Evolutionary conservation across 2,329 filamentous ascomycete genomes (phyloP), one percentile per base, ranked within the genome.

Genomic region (Calonectria pauciramosa): DNA sequence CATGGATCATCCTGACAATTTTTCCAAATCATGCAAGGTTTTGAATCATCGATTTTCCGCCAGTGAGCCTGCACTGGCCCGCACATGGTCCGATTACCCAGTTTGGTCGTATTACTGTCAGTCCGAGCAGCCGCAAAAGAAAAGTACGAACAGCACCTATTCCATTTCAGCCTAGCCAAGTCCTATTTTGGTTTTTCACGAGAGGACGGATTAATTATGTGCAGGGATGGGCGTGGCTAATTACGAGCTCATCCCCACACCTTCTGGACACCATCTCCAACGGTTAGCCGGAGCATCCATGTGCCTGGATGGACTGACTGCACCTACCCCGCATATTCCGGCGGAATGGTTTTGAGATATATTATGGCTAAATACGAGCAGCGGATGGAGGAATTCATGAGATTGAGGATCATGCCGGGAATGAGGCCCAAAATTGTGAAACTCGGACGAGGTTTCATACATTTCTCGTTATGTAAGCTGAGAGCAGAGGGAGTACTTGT

Each of bases 11-110:
- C 66, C 51, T 30, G 26, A n/a, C 49, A 47, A 47, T 41, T 54
- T 68, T 28, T 47, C 49, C 47, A 16, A 28, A 52, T 38, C 44
- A 32, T 7, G n/a, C 54, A 63, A n/a, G 68, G 68, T 70, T 70
- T 70, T 36, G 56, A 47, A 52, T 47, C 34, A 36, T 30, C 28
- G 59, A 70, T 65, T 70, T 70, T 70, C 59, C 68, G 59, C 68
- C 68, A 70, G 59, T 70, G 13, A 70, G 11, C 34, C 49, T 34
- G 23, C 34, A 28, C 56, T 26, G 56, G 26, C 56, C 56, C 23
- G 23, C 56, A 41, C 13, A 63, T n/a, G 34, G 20, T 36, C 36
- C 34, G 26, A 63, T n/a, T 41, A n/a, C 38, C 56, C 36, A 41
- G 13, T 63, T 63, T 28, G 34, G 56, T 30, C 16, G 38, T 36